A percentile compares a stretch with the other conserved stretches of the same genome.
Evolutionary conservation across 2,329 filamentous ascomycete species (phyloP).

Genomic region (Neoarthrinium moseri): DNA sequence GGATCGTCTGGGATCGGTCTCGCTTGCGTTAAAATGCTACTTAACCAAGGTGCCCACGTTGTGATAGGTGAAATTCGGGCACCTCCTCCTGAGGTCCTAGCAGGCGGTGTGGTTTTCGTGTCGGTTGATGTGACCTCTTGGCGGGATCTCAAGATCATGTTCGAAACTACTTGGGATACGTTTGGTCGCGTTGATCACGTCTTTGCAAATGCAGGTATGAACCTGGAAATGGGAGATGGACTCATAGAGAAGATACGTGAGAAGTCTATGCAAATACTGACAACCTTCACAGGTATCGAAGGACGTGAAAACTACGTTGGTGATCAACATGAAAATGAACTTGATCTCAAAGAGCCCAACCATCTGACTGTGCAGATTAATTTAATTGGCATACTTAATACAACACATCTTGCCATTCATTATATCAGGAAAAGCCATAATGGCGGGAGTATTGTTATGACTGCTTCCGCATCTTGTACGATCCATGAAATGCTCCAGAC

Average conservation of each 20-base stretch:
- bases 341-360: not conserved
- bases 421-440: not conserved
- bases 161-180: not conserved
- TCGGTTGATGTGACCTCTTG: not conserved
- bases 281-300: not conserved
- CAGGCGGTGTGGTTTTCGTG: not conserved
- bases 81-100: not conserved
- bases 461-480: not conserved
- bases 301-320: not conserved
- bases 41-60: not conserved
- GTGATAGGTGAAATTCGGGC: not conserved
- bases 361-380: not conserved
- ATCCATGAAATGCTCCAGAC: not conserved
- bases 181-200: not conserved
- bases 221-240: not conserved
- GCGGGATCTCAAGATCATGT: not conserved
- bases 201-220: not conserved
- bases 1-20: not conserved
- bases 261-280: not conserved
- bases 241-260: not conserved
- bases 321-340: not conserved
- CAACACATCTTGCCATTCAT: not conserved
- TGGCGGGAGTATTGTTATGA: not conserved
- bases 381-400: not conserved
- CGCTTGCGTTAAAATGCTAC: not conserved